A percentile compares a stretch with the other conserved stretches of the same genome.
These are phyloP conservation scores for Umbelopsis ramanniana DNA, from an alignment of 192 early-diverging fungal genomes.

Conservation along the genomic window DNA sequence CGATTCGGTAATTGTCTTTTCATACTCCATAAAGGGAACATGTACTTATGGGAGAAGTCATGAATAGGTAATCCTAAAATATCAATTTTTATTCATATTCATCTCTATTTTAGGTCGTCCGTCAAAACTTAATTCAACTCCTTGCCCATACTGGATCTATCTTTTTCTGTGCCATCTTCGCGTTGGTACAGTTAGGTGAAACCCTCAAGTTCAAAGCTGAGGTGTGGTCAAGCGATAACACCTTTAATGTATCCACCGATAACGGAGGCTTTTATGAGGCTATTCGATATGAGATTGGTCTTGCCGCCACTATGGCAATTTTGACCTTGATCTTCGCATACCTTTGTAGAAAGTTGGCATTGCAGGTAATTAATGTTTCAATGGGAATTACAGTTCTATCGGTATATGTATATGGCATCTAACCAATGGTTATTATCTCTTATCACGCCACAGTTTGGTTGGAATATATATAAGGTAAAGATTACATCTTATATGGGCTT, in stretches of 20 bases:
- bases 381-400: not conserved
- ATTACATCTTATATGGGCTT: no score
- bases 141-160: slow-evolving; percentile 23
- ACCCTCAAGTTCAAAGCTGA: slow-evolving; percentile 24
- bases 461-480: slow-evolving; percentile 25
- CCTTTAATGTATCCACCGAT: not conserved
- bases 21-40: not conserved
- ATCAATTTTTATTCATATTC: not conserved
- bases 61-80: not conserved
- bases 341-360: slow-evolving; percentile 12
- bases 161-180: slow-evolving; percentile 20
- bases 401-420: not conserved
- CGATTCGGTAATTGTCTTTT: slow-evolving; percentile 21
- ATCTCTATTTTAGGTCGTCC: slow-evolving; percentile 16
- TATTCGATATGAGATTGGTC: slow-evolving; percentile 7
- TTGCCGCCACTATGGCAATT: not conserved
- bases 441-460: slow-evolving; percentile 18
- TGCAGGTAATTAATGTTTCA: slow-evolving; percentile 6
- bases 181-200: slow-evolving; percentile 29
- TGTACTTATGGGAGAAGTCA: not conserved
- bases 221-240: not conserved
- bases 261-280: not conserved
- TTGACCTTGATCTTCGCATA: slow-evolving; percentile 4
- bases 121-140: slow-evolving; percentile 28
- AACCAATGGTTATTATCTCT: not conserved